Conservation (phyloP, 352 stramenopile genomes). For the Pythium oligandrum region DNA sequence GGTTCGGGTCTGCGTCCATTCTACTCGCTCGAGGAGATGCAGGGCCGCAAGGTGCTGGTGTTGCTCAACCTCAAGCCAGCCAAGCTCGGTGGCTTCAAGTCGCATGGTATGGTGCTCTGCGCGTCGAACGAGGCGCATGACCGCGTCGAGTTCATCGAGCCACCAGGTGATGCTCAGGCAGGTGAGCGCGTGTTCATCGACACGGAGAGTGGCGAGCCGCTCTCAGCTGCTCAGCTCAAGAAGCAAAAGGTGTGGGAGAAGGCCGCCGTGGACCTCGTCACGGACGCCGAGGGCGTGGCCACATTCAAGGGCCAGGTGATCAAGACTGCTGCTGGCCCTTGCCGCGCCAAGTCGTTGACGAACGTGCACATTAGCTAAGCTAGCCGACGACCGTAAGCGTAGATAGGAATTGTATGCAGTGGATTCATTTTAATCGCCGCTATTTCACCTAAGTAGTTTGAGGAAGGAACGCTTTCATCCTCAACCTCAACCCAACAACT, state of each 20-base stretch:
- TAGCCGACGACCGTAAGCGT: no score
- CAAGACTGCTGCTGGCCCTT: constrained; percentile 63
- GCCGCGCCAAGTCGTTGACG: constrained; percentile 51
- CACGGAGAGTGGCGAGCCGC: constrained; percentile 56
- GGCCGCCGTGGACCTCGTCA: constrained; percentile 57
- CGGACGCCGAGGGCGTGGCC: constrained; percentile 56
- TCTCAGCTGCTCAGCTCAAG: constrained; percentile 79
- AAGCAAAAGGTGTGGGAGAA: constrained; percentile 89
- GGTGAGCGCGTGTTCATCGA: constrained; percentile 92
- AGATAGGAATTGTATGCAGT: no score
- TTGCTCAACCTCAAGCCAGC: constrained; percentile 98
- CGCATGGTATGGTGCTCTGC: constrained; percentile 96
- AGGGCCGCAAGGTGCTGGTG: constrained; percentile 93
- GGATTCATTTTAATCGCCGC: no score
- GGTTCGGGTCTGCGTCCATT: constrained; percentile 93
- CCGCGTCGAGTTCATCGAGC: constrained; percentile 93
- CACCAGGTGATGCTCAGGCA: constrained; percentile 86
- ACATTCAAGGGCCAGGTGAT: constrained; percentile 79
- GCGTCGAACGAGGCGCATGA: constrained; percentile 85
- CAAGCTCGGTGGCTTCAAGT: constrained; percentile 97
- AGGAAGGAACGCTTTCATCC: no score
- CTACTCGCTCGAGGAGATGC: constrained; percentile 94
- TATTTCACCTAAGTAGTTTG: no score
- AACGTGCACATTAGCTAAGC: constrained; percentile 69
- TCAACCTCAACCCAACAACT: no score